A percentile compares a stretch with the other conserved stretches of the same genome.
phyloP scores from a whole-genome alignment of 371 early-diverging fungal genomes.

The Apophysomyces ossiformis region DNA sequence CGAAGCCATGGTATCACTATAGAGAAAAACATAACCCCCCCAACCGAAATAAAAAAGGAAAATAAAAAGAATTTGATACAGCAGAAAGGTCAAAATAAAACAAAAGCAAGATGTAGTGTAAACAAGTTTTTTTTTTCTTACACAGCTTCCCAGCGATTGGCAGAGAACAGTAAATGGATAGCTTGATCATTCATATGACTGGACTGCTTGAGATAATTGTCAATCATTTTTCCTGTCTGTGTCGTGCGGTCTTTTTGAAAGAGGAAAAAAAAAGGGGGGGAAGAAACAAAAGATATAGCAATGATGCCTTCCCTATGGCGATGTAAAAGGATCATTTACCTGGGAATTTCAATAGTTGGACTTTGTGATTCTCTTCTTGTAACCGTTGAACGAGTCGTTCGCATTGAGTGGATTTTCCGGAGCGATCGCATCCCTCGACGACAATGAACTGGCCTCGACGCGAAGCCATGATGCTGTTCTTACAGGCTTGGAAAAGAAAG shows the following conservation, averaged over 20 bases:
- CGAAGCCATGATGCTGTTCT: background rate
- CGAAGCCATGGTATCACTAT: constrained; percentile 59
- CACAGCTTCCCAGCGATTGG: constrained; percentile 83
- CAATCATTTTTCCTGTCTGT: constrained; percentile 89
- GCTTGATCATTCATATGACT: constrained; percentile 81
- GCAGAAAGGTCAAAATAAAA: too few species aligned
- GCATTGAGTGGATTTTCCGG: constrained; percentile 96
- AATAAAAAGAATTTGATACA: background rate
- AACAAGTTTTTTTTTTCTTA: constrained; percentile 27
- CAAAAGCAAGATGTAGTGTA: too few species aligned
- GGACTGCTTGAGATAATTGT: constrained; percentile 80
- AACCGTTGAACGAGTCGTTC: constrained; percentile 68
- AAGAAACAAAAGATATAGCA: background rate
- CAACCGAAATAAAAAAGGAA: background rate
- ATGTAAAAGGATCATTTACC: constrained; percentile 42
- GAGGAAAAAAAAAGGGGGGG: too few species aligned
- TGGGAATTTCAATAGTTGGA: constrained; percentile 76
- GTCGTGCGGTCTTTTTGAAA: constrained; percentile 83
- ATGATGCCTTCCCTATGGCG: background rate
- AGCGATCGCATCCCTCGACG: constrained; percentile 97
- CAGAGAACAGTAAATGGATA: constrained; percentile 95
- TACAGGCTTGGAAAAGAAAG: background rate
- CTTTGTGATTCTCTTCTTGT: constrained; percentile 40
- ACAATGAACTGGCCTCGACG: constrained; percentile 92
- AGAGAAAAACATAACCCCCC: background rate